Evolutionary conservation across 2,329 filamentous ascomycete genomes (phyloP), one percentile per base, ranked within the genome.

Genomic region (Didymella pinodella): DNA sequence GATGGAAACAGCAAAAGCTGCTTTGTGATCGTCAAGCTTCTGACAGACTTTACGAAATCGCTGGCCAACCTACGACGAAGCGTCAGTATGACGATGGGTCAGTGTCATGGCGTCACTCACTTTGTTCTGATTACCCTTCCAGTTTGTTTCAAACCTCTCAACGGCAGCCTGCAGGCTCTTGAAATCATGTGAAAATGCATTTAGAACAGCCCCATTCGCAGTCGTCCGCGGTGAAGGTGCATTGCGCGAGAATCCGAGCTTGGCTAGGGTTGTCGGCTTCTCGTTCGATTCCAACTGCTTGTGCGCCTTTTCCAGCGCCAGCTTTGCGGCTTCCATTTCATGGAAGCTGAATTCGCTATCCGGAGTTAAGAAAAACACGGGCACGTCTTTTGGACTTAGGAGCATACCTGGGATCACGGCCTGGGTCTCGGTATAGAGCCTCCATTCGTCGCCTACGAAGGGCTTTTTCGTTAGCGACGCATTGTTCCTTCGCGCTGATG

Each of bases 21-120:
- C 22, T 16, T 52, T 52, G 31, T 38, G 18, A 2, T 28, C 41
- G 6, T 52, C 29, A 12, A 52, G 41, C 14, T 36, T 45, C 7
- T 36, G 8, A 20, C 49, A 52, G 7, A 52, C 20, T 8, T 18
- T 52, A 4, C 49, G 49, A 16, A 52, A 46, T n/a, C 32, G 32
- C 4, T 18, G 32, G 4, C 32, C 32, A 18, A 36, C 16, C 32
- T 36, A 1, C 6, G 3, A 4, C 4, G n/a, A 6, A 4, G 12
- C 7, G 32, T 34, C 32, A 34, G 32, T 1, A 16, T n/a, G 32
- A 29, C 28, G 7, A 11, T 6, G 28, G 11, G 28, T 29, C 28
- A 8, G 28, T 29, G 7, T 29, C 28, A 29, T 29, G 32, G 32
- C 4, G 12, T 34, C 14, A 16, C 32, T 34, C 32, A 34, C 32